Evolutionary conservation across 345 rosid species (phyloP).

Genomic region (Pistacia integerrima): DNA sequence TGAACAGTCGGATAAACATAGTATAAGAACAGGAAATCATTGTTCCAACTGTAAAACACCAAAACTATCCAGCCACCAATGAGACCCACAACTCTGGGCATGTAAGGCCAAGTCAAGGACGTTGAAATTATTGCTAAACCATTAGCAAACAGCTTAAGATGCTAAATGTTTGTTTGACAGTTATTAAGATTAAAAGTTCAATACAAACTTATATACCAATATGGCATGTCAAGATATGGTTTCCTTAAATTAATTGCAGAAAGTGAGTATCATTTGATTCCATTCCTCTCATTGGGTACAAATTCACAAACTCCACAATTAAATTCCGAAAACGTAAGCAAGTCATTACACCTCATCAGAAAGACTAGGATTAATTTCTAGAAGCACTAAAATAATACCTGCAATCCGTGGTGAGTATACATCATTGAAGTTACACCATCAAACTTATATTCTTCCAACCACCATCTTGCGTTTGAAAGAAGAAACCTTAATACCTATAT

Average conservation of each 20-base stretch:
- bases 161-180: not conserved
- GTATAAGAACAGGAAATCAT: not conserved
- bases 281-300: not conserved
- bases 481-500: conserved; percentile 81
- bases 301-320: not conserved
- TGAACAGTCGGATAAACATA: not conserved
- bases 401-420: conserved; percentile 95
- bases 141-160: not conserved
- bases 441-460: conserved; percentile 94
- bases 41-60: not conserved
- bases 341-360: not conserved
- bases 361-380: conserved; percentile 1
- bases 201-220: conserved; percentile 2
- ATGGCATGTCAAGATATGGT: not conserved
- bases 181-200: not conserved
- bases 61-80: not conserved
- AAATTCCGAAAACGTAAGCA: not conserved
- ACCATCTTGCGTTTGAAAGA: conserved; percentile 97
- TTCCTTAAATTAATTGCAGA: too few relatives aligned
- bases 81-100: not conserved
- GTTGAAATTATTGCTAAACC: not conserved
- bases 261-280: too few relatives aligned
- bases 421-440: conserved; percentile 99
- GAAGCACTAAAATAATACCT: conserved; percentile 41
- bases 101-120: not conserved